These are phyloP conservation scores for Poa annua DNA, from an alignment of 176 grass and related monocot species.

Conservation along the genomic window DNA sequence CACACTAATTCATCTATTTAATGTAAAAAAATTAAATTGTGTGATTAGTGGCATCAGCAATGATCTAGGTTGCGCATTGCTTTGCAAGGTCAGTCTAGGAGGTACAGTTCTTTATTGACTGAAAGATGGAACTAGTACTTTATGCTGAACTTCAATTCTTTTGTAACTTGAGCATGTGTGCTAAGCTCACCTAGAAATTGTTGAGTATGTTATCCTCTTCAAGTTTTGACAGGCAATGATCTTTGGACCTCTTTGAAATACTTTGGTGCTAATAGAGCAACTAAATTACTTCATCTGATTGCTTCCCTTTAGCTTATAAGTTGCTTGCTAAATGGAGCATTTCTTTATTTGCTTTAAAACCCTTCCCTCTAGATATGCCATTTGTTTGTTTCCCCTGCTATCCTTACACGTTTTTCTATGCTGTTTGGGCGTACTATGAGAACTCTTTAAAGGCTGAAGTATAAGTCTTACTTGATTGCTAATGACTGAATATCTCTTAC, in stretches of 20 bases:
- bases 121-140: conserved; percentile 15
- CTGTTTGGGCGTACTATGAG: background rate
- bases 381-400: conserved; percentile 32
- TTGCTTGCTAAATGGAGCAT: background rate
- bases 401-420: background rate
- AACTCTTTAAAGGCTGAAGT: conserved; percentile 24
- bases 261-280: background rate
- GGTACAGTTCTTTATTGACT: background rate
- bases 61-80: conserved; percentile 9
- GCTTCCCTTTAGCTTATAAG: conserved; percentile 5
- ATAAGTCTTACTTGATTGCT: conserved; percentile 36
- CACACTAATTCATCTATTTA: conserved; percentile 9
- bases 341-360: conserved; percentile 27
- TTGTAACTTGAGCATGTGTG: background rate
- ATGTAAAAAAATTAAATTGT: background rate
- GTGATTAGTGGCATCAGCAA: background rate
- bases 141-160: background rate
- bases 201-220: background rate
- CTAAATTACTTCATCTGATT: conserved; percentile 8
- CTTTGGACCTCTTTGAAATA: conserved; percentile 32
- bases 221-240: background rate
- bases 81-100: background rate
- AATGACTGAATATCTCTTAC: conserved; percentile 47
- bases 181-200: background rate
- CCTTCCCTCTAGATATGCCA: conserved; percentile 15